These are phyloP conservation scores for Boechera retrofracta DNA, from an alignment of 345 rosid genomes.

Conservation along the genomic window DNA sequence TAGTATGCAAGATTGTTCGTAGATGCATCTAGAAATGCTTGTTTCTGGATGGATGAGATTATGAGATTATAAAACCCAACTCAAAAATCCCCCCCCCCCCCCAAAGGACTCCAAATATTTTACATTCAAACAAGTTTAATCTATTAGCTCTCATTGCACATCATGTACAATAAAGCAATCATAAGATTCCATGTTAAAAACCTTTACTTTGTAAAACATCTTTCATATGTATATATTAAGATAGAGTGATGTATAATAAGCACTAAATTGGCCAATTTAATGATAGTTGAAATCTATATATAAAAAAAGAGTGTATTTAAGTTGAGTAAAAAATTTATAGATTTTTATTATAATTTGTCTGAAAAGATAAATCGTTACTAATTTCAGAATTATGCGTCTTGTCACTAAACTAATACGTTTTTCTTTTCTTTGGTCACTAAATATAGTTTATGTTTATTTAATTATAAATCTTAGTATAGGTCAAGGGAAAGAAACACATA, in stretches of 20 bases:
- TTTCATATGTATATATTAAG: not conserved
- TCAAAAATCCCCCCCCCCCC: not conserved
- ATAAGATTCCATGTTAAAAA: slow-evolving; percentile 12
- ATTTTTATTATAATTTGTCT: no score
- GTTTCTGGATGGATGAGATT: not conserved
- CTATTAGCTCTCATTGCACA: not conserved
- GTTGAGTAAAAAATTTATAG: not conserved
- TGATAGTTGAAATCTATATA: not conserved
- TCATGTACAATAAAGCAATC: not conserved
- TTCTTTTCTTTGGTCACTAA: not conserved
- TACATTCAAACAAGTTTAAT: not conserved
- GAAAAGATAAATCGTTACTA: not conserved
- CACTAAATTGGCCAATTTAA: not conserved
- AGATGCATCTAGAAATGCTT: slow-evolving; percentile 19
- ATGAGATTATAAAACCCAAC: not conserved
- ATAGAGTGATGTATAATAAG: not conserved
- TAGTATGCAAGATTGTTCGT: slow-evolving; percentile 8
- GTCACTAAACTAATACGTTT: not conserved
- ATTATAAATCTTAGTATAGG: slow-evolving; percentile 4
- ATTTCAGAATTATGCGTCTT: not conserved
- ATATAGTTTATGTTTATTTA: not conserved
- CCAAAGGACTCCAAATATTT: not conserved
- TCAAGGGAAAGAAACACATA: slow-evolving; percentile 31
- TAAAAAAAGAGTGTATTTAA: not conserved
- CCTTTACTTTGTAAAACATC: not conserved